Base-by-base conservation (phyloP, 768 basidiomycete species). In the Ephemerocybe angulata region DNA sequence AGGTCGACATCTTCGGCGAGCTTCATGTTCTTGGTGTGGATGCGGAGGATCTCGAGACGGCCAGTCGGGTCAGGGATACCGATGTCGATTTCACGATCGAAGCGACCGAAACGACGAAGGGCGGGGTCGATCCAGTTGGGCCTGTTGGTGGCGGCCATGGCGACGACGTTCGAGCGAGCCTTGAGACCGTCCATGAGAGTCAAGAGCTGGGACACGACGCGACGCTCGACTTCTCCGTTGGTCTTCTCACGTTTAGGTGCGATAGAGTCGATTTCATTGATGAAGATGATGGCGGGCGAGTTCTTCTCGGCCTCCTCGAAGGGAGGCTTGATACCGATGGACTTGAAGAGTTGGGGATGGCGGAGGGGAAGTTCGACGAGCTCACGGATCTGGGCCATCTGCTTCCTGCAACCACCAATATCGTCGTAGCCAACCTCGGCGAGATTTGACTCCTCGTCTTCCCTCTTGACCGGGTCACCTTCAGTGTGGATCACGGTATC, bases 1-100 rank as follows among this genome's bases (percentile, higher is more conserved):
- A 98, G 84, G 66, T 99, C 97, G 33, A 98, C 97, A 62, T 98
- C 96, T 54, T 98, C 95, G 25, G 72, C 84, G 47, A 98, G 80
- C 74, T 98, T 99, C 97, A 98, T 98, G 78, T 99, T 98, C 86
- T 98, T 98, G 54, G 97, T 98, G 80, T 98, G 96, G 58, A 99
- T 98, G 52, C 96, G 90, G 58, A 98, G 87, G 66, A 98, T 99
- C 70, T n/a, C n/a, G n/a, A n/a, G n/a, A n/a, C n/a, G n/a, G n/a
- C 97, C 97, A 56, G 96, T 98, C 0, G 97, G n/a, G n/a, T n/a
- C n/a, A 41, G 97, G 97, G 62, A 98, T 98, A 65, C 97, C 93
- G 59, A 98, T 99, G 73, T 99, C 97, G 62, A 99, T 90, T 75
- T 98, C 97, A 67, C 97, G 90, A 75, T 99, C 97, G 74, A 99